Base-by-base conservation (phyloP, 2,329 filamentous ascomycete species). In the Metarhizium humberi region DNA sequence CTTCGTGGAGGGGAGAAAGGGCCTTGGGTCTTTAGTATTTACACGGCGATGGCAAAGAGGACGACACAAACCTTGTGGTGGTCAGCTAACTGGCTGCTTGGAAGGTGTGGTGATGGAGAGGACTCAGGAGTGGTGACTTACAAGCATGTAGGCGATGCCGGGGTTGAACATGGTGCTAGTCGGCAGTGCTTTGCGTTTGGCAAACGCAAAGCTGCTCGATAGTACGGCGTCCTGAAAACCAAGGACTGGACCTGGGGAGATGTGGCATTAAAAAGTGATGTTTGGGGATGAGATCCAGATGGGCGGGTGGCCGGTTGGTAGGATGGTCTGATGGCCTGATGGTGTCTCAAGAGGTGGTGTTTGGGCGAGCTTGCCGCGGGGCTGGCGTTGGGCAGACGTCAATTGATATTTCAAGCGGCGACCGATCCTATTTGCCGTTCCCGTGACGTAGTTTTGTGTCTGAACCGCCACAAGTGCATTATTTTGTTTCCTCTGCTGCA, bases 31-130 rank as follows among this genome's bases (percentile, higher is more conserved):
- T 40, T 18, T 14, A 7, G 3, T 5, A 58, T 64, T 56, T 52
- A 71, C 69, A 65, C 62, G 25, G 69, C 69, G 16, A 69, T 55
- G n/a, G 61, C 58, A 7, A 69, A 63, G 30, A 72, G 64, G 42
- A 60, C 57, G 25, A 64, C 51, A 58, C 63, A 66, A n/a, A 64
- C 52, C 69, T 71, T 40, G 13, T 25, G 20, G 30, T 11, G 25
- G 29, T 47, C n/a, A 30, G 25, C 42, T 20, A 6, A 6, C 40
- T 42, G 16, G 16, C 18, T 18, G 10, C 14, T 45, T 11, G 42
- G 42, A 11, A 20, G 42, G n/a, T 10, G 14, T 32, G 18, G 18
- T 14, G 38, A 16, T 29, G 40, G 6, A 18, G 54, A 53, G 29
- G 8, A 7, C 7, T 34, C 7, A 8, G 6, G 32, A 34, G 5